Conservation (phyloP, 495 filamentous ascomycete species). For the Terfezia claveryi region DNA sequence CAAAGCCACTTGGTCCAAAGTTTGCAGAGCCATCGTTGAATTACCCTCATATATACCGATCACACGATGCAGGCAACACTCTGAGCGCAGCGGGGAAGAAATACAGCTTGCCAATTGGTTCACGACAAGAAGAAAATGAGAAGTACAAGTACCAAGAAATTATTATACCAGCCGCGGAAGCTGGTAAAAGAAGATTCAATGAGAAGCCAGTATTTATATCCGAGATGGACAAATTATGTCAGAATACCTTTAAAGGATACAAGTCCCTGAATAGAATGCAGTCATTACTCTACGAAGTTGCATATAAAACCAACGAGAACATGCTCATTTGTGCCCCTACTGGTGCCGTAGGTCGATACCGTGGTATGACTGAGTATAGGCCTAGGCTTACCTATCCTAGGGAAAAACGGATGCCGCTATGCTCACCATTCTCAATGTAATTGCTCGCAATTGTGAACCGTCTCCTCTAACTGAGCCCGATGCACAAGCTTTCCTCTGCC, state of each 20-base stretch:
- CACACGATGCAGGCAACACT: slow-evolving; percentile 60
- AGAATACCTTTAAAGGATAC: slow-evolving; percentile 83
- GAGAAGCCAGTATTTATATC: slow-evolving; percentile 56
- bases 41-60: slow-evolving; percentile 86
- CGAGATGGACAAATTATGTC: slow-evolving; percentile 74
- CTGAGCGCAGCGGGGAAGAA: slow-evolving; percentile 51
- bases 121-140: slow-evolving; percentile 32
- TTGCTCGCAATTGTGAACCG: slow-evolving; percentile 64
- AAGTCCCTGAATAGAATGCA: slow-evolving; percentile 93
- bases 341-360: slow-evolving; percentile 40
- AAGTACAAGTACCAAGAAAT: slow-evolving; percentile 87
- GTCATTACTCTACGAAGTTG: slow-evolving; percentile 83
- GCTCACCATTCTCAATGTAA: slow-evolving; percentile 74
- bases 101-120: slow-evolving; percentile 52
- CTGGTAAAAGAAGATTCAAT: slow-evolving; percentile 46
- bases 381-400: slow-evolving; percentile 5
- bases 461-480: slow-evolving; percentile 53
- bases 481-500: slow-evolving; percentile 52
- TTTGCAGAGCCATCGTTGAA: slow-evolving; percentile 25
- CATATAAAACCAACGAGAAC: slow-evolving; percentile 88
- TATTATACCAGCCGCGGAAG: slow-evolving; percentile 55
- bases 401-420: slow-evolving; percentile 98
- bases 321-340: slow-evolving; percentile 98
- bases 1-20: slow-evolving; percentile 38
- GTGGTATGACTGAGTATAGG: too few relatives aligned